Base-by-base conservation (phyloP, 202 grass and related monocot genomes). In the Miscanthus sacchariflorus region DNA sequence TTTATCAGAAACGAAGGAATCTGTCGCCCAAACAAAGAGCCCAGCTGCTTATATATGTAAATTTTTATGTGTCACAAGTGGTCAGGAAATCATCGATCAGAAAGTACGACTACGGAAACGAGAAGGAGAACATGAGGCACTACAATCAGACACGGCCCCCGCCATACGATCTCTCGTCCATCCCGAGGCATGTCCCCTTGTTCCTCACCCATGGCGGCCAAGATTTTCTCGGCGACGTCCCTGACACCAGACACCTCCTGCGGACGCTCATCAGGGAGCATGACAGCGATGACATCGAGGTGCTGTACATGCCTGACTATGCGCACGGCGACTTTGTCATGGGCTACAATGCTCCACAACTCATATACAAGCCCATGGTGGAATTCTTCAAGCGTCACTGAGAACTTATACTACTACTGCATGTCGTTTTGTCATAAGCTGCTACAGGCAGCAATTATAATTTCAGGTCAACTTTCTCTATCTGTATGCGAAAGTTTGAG, bases 161-260 rank as follows among this genome's bases (percentile, higher is more conserved):
- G 0, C 2, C 7, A 0, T 94, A 94, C 87, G 24, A 92, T 6
- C 83, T 92, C 42, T 90, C 93, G 3, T 50, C 69, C 64, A 90
- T 94, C 21, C 90, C 93, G 2, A 35, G 21, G 2, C 78, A 92
- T 70, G 15, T 92, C 13, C 93, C 93, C 19, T 33, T 90, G 36
- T 94, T 92, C 82, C 74, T 94, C 68, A 86, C 77, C 84, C 88
- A 94, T 79, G 93, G 93, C 0, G 89, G 93, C 6, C 85, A 67
- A 15, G 92, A 94, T 44, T 85, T 74, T 52, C 93, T 94, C 0
- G 90, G 84, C 0, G 87, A 85, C 11, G 48, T 83, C 67, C 76
- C 56, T 11, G 90, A 92, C 75, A 89, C 90, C 48, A 85, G 88
- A 64, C 93, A 86, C 24, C 85, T 94, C 39, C 50, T 94, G 69